phyloP scores from a whole-genome alignment of 1,284 basidiomycete species.

The Veloboletus limbatus region DNA sequence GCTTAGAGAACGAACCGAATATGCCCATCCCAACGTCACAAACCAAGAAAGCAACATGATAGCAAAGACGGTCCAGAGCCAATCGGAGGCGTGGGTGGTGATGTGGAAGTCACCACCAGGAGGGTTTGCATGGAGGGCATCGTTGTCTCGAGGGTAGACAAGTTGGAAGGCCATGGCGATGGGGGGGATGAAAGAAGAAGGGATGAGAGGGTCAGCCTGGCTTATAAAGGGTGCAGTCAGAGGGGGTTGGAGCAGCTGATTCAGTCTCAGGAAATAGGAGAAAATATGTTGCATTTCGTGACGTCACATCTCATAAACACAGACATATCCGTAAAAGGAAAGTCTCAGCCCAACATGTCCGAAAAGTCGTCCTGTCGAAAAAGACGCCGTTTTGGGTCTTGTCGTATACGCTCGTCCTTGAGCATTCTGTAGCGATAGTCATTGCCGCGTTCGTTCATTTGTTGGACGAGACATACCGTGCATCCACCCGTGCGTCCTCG shows the following conservation, averaged over 20 bases:
- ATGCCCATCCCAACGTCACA: conserved; percentile 38
- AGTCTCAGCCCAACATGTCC: too few species aligned
- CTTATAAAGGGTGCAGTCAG: conserved; percentile 14
- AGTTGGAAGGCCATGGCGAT: conserved; percentile 17
- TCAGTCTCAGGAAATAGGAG: conserved; percentile 22
- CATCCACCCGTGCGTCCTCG: conserved; percentile 86
- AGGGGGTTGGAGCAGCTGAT: conserved; percentile 22
- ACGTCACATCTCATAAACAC: conserved; percentile 21
- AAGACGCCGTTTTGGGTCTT: conserved; percentile 48
- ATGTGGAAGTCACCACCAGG: conserved; percentile 41
- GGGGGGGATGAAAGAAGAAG: too few species aligned
- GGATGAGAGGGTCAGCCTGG: not conserved
- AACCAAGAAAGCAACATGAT: conserved; percentile 44
- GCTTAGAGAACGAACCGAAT: conserved; percentile 37
- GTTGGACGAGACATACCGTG: conserved; percentile 57
- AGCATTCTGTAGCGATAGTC: conserved; percentile 48
- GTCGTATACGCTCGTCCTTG: conserved; percentile 65
- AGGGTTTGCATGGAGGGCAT: conserved; percentile 34
- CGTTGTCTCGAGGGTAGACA: conserved; percentile 17
- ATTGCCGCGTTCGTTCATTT: too few species aligned
- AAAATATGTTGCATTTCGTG: conserved; percentile 17
- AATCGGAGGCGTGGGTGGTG: conserved; percentile 44
- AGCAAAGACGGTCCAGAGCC: conserved; percentile 56
- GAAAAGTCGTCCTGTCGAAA: conserved; percentile 47
- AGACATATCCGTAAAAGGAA: conserved; percentile 20